phyloP scores from a whole-genome alignment of 371 early-diverging fungal genomes.

The Mortierella sp. region DNA sequence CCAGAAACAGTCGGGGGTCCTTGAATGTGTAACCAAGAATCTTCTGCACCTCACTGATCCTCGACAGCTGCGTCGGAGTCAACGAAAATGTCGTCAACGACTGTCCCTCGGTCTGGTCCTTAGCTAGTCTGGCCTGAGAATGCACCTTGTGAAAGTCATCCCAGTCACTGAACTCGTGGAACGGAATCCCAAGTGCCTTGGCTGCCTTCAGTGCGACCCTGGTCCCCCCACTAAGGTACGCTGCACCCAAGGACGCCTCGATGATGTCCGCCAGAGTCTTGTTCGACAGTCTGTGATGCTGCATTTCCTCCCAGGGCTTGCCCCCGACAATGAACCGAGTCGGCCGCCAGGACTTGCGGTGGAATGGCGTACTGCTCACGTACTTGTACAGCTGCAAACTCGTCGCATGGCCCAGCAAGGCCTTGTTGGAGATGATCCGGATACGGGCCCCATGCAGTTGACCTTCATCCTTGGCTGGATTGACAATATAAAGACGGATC shows the following conservation, averaged over 20 bases:
- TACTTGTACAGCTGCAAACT: conserved; percentile 68
- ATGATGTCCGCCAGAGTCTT: conserved; percentile 92
- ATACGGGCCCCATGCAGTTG: conserved; percentile 79
- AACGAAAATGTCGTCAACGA: not conserved
- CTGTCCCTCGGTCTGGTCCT: not conserved
- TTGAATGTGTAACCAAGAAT: conserved; percentile 79
- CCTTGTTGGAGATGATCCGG: conserved; percentile 81
- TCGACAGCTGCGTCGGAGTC: not conserved
- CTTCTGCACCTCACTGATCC: conserved; percentile 46
- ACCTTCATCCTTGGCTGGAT: conserved; percentile 86
- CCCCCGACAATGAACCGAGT: conserved; percentile 57
- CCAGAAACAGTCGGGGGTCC: conserved; percentile 69
- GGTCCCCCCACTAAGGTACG: conserved; percentile 70
- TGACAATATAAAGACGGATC: conserved; percentile 79
- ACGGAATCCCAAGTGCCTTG: conserved; percentile 66
- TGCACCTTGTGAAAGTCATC: conserved; percentile 55
- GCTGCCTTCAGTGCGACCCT: conserved; percentile 72
- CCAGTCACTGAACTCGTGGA: conserved; percentile 67
- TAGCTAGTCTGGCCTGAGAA: not conserved
- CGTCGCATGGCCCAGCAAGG: conserved; percentile 70
- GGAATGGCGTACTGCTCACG: conserved; percentile 72
- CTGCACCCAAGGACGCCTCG: conserved; percentile 91
- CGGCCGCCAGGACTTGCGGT: conserved; percentile 74
- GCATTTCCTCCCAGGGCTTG: conserved; percentile 9
- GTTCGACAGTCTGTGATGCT: conserved; percentile 71